Conservation (phyloP, 257 asterid species). For the Primulina tabacum region DNA sequence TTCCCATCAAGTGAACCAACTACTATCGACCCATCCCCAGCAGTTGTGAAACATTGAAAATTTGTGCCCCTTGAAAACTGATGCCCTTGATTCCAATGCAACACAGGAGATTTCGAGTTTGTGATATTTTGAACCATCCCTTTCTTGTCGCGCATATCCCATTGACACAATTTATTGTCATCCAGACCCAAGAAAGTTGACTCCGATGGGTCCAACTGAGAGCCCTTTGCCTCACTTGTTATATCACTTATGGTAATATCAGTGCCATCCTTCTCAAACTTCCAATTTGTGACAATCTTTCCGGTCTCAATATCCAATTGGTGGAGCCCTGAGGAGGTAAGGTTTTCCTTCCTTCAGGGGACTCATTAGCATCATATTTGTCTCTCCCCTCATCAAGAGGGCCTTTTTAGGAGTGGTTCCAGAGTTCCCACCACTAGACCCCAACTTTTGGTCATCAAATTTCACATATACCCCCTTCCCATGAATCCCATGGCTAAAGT, state of each 20-base stretch:
- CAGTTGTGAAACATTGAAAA: constrained; percentile 88
- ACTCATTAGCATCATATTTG: constrained; percentile 97
- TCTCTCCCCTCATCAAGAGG: constrained; percentile 94
- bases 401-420: constrained; percentile 62
- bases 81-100: constrained; percentile 95
- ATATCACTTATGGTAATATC: constrained; percentile 87
- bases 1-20: constrained; percentile 97
- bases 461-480: constrained; percentile 96
- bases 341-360: constrained; percentile 73
- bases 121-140: constrained; percentile 89
- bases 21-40: constrained; percentile 99
- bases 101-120: constrained; percentile 59
- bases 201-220: constrained; percentile 94
- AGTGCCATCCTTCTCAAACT: constrained; percentile 87
- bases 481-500: constrained; percentile 96
- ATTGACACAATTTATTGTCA: constrained; percentile 78
- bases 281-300: constrained; percentile 92
- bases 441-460: constrained; percentile 51
- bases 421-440: constrained; percentile 41
- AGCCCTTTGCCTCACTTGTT: constrained; percentile 82
- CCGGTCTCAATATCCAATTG: constrained; percentile 99
- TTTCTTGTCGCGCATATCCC: constrained; percentile 96
- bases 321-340: constrained; percentile 63
- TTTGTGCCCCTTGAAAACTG: constrained; percentile 94
- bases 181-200: constrained; percentile 98